Evolutionary conservation across 192 early-diverging fungal genomes (phyloP).

Genomic region (Entomortierella chlamydospora): DNA sequence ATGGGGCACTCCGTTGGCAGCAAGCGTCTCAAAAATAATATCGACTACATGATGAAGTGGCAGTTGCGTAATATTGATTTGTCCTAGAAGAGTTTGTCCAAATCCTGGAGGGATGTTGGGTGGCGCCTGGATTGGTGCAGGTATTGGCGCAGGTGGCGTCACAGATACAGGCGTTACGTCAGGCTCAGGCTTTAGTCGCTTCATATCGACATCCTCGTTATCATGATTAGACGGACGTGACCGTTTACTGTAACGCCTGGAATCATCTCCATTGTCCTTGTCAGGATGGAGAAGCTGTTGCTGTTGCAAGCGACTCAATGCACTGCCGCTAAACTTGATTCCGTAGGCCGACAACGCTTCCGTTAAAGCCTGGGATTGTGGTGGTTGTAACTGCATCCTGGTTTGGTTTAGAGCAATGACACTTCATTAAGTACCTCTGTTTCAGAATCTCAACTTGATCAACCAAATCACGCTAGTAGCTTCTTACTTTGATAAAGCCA

Average conservation of each 20-base stretch:
- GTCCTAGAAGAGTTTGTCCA: conserved; percentile 37
- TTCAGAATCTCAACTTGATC: too few species aligned
- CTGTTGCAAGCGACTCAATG: conserved; percentile 38
- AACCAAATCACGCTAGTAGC: too few species aligned
- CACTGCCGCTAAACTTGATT: conserved; percentile 26
- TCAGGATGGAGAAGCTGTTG: conserved; percentile 44
- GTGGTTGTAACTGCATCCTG: conserved; percentile 39
- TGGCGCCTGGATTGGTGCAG: background rate
- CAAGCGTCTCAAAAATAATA: conserved; percentile 43
- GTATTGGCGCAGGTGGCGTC: conserved; percentile 6
- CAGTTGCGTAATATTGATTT: conserved; percentile 46
- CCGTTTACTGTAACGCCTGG: conserved; percentile 27
- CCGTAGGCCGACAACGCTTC: conserved; percentile 33
- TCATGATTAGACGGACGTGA: conserved; percentile 28
- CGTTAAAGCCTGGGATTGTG: conserved; percentile 23
- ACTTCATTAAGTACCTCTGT: background rate
- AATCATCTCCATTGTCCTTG: conserved; percentile 38
- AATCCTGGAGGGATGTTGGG: conserved; percentile 38
- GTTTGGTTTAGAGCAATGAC: background rate
- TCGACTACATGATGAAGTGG: conserved; percentile 51
- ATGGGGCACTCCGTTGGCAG: conserved; percentile 29
- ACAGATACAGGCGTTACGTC: conserved; percentile 11
- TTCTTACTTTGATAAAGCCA: conserved; percentile 34
- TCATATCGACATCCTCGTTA: conserved; percentile 27
- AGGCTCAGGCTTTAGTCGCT: conserved; percentile 28